Percentiles rank a stretch among this genome's conserved stretches.
These are phyloP conservation scores for Botrytis elliptica DNA, from an alignment of 2,329 filamentous ascomycete species.

Conservation along the genomic window DNA sequence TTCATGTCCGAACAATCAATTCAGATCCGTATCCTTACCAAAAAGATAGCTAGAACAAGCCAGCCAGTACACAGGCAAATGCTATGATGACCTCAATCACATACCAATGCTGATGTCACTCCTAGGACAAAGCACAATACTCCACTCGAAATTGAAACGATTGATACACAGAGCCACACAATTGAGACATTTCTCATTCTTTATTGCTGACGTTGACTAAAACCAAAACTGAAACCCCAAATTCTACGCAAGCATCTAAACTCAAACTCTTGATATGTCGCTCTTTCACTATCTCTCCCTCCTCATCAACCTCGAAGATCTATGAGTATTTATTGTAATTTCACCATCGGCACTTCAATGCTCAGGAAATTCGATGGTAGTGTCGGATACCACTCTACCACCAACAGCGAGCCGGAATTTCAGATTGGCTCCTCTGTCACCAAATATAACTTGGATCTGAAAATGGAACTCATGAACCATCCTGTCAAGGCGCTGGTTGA, in stretches of 20 bases:
- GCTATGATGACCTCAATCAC: not conserved
- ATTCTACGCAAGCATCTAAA: not conserved
- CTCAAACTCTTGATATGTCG: not conserved
- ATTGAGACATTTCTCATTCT: not conserved
- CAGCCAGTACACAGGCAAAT: not conserved
- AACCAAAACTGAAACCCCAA: not conserved
- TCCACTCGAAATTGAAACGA: not conserved
- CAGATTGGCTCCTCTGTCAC: conserved; percentile 22
- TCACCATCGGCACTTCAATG: not conserved
- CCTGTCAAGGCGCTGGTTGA: not conserved
- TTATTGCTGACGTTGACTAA: not conserved
- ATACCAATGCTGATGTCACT: not conserved
- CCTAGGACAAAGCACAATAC: not conserved
- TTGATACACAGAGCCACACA: not conserved
- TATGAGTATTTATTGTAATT: not conserved
- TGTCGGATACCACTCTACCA: not conserved
- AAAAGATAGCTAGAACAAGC: not conserved
- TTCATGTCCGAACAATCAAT: not conserved
- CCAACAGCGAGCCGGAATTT: conserved; percentile 14
- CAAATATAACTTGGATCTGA: conserved; percentile 20
- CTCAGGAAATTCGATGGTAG: not conserved
- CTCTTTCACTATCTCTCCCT: not conserved
- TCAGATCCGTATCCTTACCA: not conserved
- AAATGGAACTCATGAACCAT: conserved; percentile 6
- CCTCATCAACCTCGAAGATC: not conserved